Evolutionary conservation across 2,329 filamentous ascomycete genomes (phyloP), one percentile per base, ranked within the genome.

Genomic region (Acephala macrosclerotiorum): DNA sequence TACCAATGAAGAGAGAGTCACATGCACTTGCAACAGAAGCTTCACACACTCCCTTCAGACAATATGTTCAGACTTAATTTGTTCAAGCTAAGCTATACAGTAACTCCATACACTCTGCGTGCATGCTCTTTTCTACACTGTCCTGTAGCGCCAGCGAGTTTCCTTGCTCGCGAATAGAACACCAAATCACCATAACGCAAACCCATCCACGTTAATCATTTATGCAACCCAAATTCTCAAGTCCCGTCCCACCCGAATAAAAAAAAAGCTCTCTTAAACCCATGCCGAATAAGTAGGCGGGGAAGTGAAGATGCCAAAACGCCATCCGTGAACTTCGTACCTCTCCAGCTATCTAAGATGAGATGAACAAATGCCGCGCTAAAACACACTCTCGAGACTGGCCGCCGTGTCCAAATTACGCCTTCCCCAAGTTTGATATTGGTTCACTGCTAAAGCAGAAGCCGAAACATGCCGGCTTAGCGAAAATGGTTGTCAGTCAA

Each of bases 401-500:
- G 14, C 12, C 12, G 38, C 38, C 38, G 4, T 42, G 5, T 42
- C 38, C 18, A n/a, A 42, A 16, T n/a, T 42, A 16, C 38, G 14
- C 12, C 12, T 14, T 42, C 38, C 14, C 38, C n/a, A n/a, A 42
- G 3, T 16, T 14, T n/a, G 4, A 14, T 33, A 4, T 33, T 33
- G 4, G 29, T 33, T 33, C 4, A 33, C 9, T 33, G 29, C 29
- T 33, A 5, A 33, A 5, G 29, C 29, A 9, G 9, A 33, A 33
- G 29, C 29, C 4, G 29, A 5, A 9, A 9, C 9, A 9, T 5
- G 29, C 9, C 4, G 29, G 29, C 29, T 33, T 9, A 33, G 4
- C 11, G 35, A 60, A 22, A 53, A 33, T 55, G 45, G 56, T 40
- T 53, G 35, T 63, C 20, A 66, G 20, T 66, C 61, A 7, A 40